Evolutionary conservation across 768 basidiomycete genomes (phyloP), one percentile per base, ranked within the genome.

Genomic region (Mycena haematopus): DNA sequence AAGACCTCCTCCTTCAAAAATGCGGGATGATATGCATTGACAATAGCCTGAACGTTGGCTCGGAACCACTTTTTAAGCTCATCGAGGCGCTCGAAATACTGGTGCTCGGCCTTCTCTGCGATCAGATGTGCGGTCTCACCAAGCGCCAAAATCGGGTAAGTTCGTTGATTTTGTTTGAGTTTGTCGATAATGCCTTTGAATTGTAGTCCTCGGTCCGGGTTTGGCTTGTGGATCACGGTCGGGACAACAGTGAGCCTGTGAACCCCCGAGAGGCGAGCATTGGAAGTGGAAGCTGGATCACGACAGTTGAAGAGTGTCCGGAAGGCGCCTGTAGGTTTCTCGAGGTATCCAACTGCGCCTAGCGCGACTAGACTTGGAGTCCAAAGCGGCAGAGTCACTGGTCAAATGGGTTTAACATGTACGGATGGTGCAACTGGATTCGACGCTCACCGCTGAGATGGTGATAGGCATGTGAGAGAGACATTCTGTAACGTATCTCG

Each of bases 261-360:
- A 17, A 52, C 24, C 0, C 13, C 55, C 2, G 56, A 29, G 10
- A 53, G 13, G 3, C 44, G 56, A 8, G 77, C 22, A 73, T 73
- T 4, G 70, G 69, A 38, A 73, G 72, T 60, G 69, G 69, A 51
- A 63, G 62, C 17, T 75, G 81, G 54, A 74, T 74, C 66, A 73
- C 75, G 3, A 80, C 78, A 69, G 56, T 86, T 83, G 70, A 86
- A 79, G 6, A 87, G 70, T 22, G 79, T 79, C 57, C 81, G 70
- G 66, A 87, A 87, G 40, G 74, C 70, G 11, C 86, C 86, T 13
- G 70, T 68, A 2, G 80, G 75, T 60, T 79, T 84, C 19, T 69
- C 72, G n/a, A 85, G 72, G 69, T 82, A 87, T 2, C 86, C 86
- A 3, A 87, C 82, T 0, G 80, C 78, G 9, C 86, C 86, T 0